A percentile compares a stretch with the other conserved stretches of the same genome.
These are phyloP conservation scores for Rosa lucieae DNA, from an alignment of 306 rosid species.

Conservation along the genomic window DNA sequence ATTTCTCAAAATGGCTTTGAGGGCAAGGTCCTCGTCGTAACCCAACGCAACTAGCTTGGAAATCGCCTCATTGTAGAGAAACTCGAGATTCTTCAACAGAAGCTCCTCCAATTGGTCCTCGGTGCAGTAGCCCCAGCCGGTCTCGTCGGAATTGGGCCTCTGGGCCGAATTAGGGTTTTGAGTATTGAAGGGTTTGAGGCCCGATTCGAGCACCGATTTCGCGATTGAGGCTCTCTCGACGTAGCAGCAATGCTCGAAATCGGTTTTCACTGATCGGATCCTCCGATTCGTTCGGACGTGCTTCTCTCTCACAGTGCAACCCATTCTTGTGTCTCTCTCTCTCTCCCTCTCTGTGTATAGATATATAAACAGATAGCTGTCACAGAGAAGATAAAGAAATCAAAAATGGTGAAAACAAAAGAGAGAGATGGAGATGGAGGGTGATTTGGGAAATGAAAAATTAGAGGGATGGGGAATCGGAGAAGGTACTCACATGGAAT, in stretches of 20 bases:
- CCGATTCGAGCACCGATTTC: conserved; percentile 70
- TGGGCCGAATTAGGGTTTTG: conserved; percentile 35
- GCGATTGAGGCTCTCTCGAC: conserved; percentile 57
- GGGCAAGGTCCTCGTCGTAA: conserved; percentile 67
- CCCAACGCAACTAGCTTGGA: conserved; percentile 81
- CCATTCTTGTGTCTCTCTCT: conserved; percentile 74
- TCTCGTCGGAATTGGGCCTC: conserved; percentile 49
- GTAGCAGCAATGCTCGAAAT: conserved; percentile 42
- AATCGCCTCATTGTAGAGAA: conserved; percentile 63
- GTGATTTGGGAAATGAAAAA: background rate
- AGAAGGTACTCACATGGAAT: conserved; percentile 28
- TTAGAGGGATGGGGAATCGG: background rate
- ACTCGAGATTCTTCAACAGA: conserved; percentile 66
- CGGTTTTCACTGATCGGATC: conserved; percentile 52
- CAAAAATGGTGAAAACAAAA: background rate
- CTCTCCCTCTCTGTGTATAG: background rate
- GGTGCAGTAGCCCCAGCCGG: conserved; percentile 87
- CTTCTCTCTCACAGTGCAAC: conserved; percentile 82
- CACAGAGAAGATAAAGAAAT: background rate
- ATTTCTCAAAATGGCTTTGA: conserved; percentile 64
- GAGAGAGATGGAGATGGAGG: background rate
- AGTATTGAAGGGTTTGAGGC: conserved; percentile 52
- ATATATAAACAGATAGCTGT: background rate
- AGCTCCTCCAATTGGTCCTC: conserved; percentile 93
- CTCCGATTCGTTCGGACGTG: conserved; percentile 78